Conservation (phyloP, 2,329 filamentous ascomycete genomes). For the Akanthomyces dipterigenus region DNA sequence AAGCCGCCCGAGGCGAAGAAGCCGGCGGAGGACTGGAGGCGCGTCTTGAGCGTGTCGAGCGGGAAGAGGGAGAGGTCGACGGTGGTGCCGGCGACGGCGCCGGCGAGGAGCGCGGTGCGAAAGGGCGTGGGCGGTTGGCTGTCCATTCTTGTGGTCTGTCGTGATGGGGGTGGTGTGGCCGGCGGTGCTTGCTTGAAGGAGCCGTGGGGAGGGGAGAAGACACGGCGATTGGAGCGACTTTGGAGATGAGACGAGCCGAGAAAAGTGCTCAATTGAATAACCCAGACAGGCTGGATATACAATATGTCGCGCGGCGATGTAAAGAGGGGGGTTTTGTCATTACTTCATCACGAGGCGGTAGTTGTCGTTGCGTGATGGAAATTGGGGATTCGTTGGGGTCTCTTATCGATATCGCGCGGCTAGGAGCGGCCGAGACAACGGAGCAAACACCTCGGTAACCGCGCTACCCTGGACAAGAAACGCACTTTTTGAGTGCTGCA, state of each 20-base stretch:
- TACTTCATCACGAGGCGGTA: no score
- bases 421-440: background rate
- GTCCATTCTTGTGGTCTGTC: conserved; percentile 2
- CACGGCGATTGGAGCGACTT: no score
- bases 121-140: conserved; percentile 35
- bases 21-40: conserved; percentile 74
- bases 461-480: background rate
- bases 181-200: no score
- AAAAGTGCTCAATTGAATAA: background rate
- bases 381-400: background rate
- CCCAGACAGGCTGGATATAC: no score
- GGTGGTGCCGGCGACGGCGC: conserved; percentile 86
- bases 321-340: background rate
- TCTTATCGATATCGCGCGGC: conserved; percentile 9
- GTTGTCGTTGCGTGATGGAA: conserved; percentile 3
- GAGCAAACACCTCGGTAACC: conserved; percentile 2
- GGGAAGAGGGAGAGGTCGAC: conserved; percentile 96
- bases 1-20: conserved; percentile 84
- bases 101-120: conserved; percentile 63
- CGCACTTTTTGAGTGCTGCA: no score
- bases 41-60: conserved; percentile 97
- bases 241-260: no score
- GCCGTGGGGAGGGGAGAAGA: no score
- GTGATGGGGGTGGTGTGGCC: background rate
- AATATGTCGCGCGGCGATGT: background rate